phyloP scores from a whole-genome alignment of 2,329 filamentous ascomycete genomes.

The Tetracladium maxilliforme region DNA sequence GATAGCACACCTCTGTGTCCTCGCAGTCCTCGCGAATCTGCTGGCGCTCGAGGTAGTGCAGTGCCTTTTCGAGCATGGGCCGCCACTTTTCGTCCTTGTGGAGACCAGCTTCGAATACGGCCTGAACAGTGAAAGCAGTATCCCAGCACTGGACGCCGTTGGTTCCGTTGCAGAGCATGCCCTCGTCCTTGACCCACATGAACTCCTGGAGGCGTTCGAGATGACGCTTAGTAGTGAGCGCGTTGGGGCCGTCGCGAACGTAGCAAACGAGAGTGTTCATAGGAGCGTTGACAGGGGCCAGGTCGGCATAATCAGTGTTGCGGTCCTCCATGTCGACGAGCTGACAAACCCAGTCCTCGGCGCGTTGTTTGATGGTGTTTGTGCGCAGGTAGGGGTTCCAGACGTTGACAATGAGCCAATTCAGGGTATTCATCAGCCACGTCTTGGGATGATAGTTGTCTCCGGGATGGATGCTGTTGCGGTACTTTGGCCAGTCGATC shows the following conservation, averaged over 20 bases:
- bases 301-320: conserved; percentile 75
- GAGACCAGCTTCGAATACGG: conserved; percentile 64
- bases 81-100: conserved; percentile 64
- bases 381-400: conserved; percentile 69
- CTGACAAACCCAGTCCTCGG: conserved; percentile 70
- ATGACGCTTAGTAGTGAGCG: conserved; percentile 58
- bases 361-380: conserved; percentile 47
- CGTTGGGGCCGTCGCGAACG: conserved; percentile 66
- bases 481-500: conserved; percentile 63
- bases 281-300: conserved; percentile 79
- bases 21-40: conserved; percentile 76
- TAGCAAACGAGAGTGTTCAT: conserved; percentile 87
- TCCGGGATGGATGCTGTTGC: conserved; percentile 63
- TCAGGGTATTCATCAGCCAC: conserved; percentile 64
- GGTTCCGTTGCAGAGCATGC: conserved; percentile 89
- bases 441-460: conserved; percentile 95
- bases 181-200: conserved; percentile 82
- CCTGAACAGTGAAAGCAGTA: conserved; percentile 79
- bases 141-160: conserved; percentile 99
- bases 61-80: conserved; percentile 68
- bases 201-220: conserved; percentile 73
- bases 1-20: conserved; percentile 69
- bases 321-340: conserved; percentile 82
- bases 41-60: conserved; percentile 78
- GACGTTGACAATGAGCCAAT: conserved; percentile 64